A percentile compares a stretch with the other conserved stretches of the same genome.
Conservation (phyloP, 2,329 filamentous ascomycete species). For the Xylariaceae sp. region DNA sequence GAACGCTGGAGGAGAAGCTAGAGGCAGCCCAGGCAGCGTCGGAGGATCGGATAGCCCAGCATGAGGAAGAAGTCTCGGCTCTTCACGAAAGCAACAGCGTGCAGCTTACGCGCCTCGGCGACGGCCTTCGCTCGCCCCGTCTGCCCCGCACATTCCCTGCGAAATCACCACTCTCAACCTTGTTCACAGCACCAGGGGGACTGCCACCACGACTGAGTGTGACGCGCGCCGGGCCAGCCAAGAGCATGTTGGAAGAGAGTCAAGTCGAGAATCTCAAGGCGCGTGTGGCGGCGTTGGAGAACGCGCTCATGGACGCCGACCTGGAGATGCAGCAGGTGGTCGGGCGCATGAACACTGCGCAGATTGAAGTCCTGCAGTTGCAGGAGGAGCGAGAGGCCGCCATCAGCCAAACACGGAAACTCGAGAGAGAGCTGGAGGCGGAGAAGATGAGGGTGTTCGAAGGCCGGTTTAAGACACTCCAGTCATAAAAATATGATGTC, state of each 20-base stretch:
- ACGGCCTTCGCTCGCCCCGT: conserved; percentile 43
- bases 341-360: conserved; percentile 71
- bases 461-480: conserved; percentile 34
- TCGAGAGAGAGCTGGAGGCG: conserved; percentile 61
- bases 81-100: conserved; percentile 72
- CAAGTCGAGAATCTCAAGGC: conserved; percentile 71
- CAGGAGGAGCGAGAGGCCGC: conserved; percentile 72
- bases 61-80: conserved; percentile 77
- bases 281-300: conserved; percentile 79
- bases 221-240: conserved; percentile 48
- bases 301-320: conserved; percentile 69
- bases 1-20: conserved; percentile 76
- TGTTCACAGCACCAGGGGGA: conserved; percentile 44
- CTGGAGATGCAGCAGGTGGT: conserved; percentile 81
- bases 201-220: conserved; percentile 51
- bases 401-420: conserved; percentile 61
- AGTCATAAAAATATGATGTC: conserved; percentile 9
- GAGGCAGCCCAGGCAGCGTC: conserved; percentile 77
- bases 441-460: conserved; percentile 55
- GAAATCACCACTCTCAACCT: conserved; percentile 56
- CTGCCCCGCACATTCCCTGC: conserved; percentile 49
- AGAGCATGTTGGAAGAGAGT: conserved; percentile 63
- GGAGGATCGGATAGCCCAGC: conserved; percentile 74
- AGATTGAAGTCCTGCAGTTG: conserved; percentile 76
- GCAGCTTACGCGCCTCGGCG: conserved; percentile 70